Base-by-base conservation (phyloP, 768 basidiomycete genomes). In the Boletus rubescentipes region DNA sequence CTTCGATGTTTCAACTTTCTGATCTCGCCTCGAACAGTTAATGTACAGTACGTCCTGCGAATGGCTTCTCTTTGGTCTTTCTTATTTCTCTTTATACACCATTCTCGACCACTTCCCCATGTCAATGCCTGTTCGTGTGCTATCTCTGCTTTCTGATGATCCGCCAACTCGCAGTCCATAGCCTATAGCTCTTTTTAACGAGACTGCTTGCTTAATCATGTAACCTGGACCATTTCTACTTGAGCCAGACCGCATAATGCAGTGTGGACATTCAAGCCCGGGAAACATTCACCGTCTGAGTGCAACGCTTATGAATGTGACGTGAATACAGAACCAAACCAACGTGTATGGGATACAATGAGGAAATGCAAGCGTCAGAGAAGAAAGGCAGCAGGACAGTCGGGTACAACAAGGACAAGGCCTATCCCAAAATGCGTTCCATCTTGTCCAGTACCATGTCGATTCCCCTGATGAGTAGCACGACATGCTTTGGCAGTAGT, bases 401-500 rank as follows among this genome's bases (percentile, higher is more conserved):
- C 34, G n/a, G 11, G 10, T 4, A 14, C 29, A 41, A 52, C 15
- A n/a, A 23, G 16, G 9, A 31, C 18, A 9, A 9, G 11, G 23
- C 38, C 52, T 63, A 70, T 53, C 59, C 67, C 40, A 77, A 57
- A n/a, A 77, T 73, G 40, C 75, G 75, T 65, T 90, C 87, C 81
- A 89, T 85, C 60, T 77, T 80, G 62, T 85, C 83, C 35, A 90
- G 73, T 6, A 83, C 79, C 36, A 76, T 71, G 56, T 87, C 85
- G 26, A 88, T 76, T 4, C 80, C 81, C 42, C 78, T 77, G 52
- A 89, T 82, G 41, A 89, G 75, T 9, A 80, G 66, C 5, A 79
- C 79, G n/a, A 87, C 72, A 15, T 76, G 78, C 40, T 76, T 76
- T 12, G 85, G 88, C 30, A 90, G 72, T 8, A 88, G 67, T 10